phyloP scores from a whole-genome alignment of 331 rosid genomes.

The Acacia pycnantha region DNA sequence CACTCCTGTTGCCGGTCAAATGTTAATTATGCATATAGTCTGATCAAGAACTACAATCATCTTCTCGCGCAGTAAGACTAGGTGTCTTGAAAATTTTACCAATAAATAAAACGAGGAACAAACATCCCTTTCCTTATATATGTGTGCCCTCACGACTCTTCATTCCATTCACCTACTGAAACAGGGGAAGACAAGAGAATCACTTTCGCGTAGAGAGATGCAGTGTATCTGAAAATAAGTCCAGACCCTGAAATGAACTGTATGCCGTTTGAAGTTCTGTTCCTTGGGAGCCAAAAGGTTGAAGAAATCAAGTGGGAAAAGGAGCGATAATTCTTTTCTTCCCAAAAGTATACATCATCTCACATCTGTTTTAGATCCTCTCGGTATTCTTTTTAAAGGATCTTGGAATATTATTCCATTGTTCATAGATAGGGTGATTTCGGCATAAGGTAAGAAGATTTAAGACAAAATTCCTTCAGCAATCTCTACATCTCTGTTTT shows the following conservation, averaged over 20 bases:
- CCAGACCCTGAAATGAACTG: constrained; percentile 51
- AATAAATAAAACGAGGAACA: neutral
- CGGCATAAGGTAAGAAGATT: neutral
- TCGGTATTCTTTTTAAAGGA: neutral
- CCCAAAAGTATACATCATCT: neutral
- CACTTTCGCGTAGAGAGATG: neutral
- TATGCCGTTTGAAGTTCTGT: constrained; percentile 23
- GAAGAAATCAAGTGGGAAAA: constrained; percentile 56
- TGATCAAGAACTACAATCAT: neutral
- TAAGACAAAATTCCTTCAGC: neutral
- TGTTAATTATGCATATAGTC: no score
- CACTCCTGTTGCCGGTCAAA: no score
- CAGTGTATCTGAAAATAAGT: neutral
- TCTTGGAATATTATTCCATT: neutral
- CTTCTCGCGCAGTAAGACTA: neutral
- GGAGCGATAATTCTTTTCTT: constrained; percentile 44
- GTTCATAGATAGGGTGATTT: neutral
- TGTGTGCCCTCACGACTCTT: neutral
- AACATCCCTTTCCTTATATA: neutral
- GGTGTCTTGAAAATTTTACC: neutral
- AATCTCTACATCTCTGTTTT: neutral
- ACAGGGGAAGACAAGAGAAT: neutral
- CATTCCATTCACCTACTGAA: neutral
- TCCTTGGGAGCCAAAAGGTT: constrained; percentile 39
- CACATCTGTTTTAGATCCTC: neutral